These are phyloP conservation scores for Arabidopsis hybrid DNA, from an alignment of 441 rosid genomes.

Conservation along the genomic window DNA sequence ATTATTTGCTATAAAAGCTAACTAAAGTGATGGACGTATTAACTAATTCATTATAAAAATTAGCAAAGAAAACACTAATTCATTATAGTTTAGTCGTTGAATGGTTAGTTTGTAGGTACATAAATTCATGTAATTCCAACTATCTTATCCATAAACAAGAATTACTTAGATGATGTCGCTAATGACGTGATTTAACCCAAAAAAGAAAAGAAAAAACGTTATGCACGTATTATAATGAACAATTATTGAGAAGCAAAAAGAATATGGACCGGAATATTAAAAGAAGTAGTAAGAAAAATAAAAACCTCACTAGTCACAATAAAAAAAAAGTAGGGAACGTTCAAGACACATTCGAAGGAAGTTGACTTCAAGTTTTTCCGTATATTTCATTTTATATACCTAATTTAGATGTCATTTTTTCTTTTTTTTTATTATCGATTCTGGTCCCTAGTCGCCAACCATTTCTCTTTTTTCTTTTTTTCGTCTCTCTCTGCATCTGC, in stretches of 20 bases:
- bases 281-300: neutral
- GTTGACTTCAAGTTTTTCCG: slow-evolving; percentile 26
- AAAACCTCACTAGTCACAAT: neutral
- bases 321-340: slow-evolving; percentile 1
- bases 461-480: neutral
- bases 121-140: neutral
- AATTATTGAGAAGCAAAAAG: neutral
- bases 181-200: neutral
- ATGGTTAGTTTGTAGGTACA: neutral
- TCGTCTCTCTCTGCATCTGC: neutral
- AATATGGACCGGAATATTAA: neutral
- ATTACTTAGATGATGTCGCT: neutral
- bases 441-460: slow-evolving; percentile 4
- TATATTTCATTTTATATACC: slow-evolving; percentile 1
- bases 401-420: neutral
- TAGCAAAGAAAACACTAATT: no score
- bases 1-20: no score
- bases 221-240: no score
- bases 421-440: neutral
- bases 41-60: no score
- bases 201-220: neutral
- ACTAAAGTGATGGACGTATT: no score
- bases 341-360: neutral
- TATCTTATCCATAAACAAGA: neutral
- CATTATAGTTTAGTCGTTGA: no score